Conservation (phyloP, 805 yeast genomes). For the Martiniozyma abietophila region DNA sequence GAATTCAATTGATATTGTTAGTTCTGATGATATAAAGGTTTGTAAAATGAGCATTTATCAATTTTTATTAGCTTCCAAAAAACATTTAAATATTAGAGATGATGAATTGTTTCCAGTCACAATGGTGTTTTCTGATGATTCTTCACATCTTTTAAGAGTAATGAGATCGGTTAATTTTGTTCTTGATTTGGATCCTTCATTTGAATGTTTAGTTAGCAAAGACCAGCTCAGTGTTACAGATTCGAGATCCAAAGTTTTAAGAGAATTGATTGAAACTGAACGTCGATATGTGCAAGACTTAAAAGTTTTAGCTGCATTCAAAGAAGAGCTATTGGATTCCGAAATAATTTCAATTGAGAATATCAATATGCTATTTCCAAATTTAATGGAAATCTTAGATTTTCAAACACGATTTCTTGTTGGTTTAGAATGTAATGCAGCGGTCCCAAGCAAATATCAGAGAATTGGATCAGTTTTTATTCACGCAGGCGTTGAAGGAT, state of each 20-base stretch:
- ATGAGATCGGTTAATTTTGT: constrained; percentile 62
- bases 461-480: constrained; percentile 83
- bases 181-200: constrained; percentile 41
- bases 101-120: constrained; percentile 84
- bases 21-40: constrained; percentile 71
- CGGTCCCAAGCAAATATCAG: constrained; percentile 65
- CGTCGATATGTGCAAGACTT: constrained; percentile 88
- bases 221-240: constrained; percentile 33
- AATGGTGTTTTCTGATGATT: constrained; percentile 75
- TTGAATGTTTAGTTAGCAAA: constrained; percentile 15
- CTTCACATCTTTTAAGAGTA: constrained; percentile 69
- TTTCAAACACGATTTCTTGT: constrained; percentile 84
- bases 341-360: constrained; percentile 72
- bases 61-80: constrained; percentile 78
- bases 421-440: constrained; percentile 81
- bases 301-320: constrained; percentile 62
- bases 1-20: constrained; percentile 43
- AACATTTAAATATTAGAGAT: constrained; percentile 63
- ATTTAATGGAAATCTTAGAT: constrained; percentile 72
- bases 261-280: constrained; percentile 82
- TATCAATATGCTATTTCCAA: constrained; percentile 76
- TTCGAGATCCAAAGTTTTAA: constrained; percentile 66
- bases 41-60: constrained; percentile 88
- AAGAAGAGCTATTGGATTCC: constrained; percentile 53
- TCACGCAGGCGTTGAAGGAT: constrained; percentile 71